Base-by-base conservation (phyloP, 148 eudicot genomes). In the Pouteria glomerata region DNA sequence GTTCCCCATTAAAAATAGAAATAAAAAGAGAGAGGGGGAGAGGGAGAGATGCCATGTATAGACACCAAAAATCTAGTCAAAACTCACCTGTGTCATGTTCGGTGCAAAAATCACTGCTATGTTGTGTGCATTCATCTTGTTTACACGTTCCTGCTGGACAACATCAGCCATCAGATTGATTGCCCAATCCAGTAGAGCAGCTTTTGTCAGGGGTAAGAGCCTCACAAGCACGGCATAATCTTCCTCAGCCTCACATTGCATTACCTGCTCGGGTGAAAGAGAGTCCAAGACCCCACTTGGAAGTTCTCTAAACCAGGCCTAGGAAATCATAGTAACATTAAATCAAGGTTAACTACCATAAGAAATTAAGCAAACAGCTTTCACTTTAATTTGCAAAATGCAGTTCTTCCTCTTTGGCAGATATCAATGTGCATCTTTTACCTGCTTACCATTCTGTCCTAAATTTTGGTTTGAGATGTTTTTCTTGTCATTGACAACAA, bases 241-340 rank as follows among this genome's bases (percentile, higher is more conserved):
- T 13, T 56, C 66, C 47, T 44, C 74, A 16, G 56, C 42, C 12
- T 72, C 13, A 44, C 41, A 48, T 2, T 72, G 55, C 56, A 58
- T 59, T 4, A 72, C 56, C 30, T 58, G 42, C 52, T 72, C 42
- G 2, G 67, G 67, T 6, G 26, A 12, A 7, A 72, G 67, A 10
- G 41, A 44, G 62, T 59, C 67, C 33, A 72, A 64, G 24, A 72
- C 27, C 4, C 74, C 67, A 37, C 52, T 44, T 15, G 74, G 74
- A 8, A 72, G 74, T 50, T 72, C 67, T 44, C 74, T 26, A 48
- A 59, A 72, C 74, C 74, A 72, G 13, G 74, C 66, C 73, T 69
- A 21, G 2, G 27, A 21, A 42, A 47, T 23, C 56, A 66, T 4
- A n/a, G n/a, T n/a, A n/a, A n/a, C n/a, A n/a, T n/a, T n/a, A n/a